Evolutionary conservation across 1,284 basidiomycete genomes (phyloP), one percentile per base, ranked within the genome.

Genomic region (Malassezia obtusa): DNA sequence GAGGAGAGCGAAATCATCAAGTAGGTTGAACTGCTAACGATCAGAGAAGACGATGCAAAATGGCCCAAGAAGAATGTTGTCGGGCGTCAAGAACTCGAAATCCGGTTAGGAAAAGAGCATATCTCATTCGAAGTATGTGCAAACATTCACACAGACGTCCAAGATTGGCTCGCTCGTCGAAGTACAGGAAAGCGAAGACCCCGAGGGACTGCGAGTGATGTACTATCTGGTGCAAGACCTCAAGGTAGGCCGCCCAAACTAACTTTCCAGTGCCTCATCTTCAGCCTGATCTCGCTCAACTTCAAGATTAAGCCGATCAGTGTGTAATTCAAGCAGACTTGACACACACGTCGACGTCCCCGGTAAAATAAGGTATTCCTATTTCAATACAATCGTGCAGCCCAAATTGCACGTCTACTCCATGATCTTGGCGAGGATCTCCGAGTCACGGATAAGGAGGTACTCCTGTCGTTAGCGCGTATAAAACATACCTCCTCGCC

Each of bases 51-150:
- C 75, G 92, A 98, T 76, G 81, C 84, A 0, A 86, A 89, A 67
- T 98, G 92, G 94, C 92, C 92, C 4, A 92, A 94, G 78, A 95
- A 92, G 80, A 94, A 95, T 75, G 87, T 94, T 40, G 89, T 94
- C 19, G 94, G 92, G 38, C 88, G 91, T 76, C 92, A 98, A 75
- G 94, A 98, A 76, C 81, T 98, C 43, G 92, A 98, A 76, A 87
- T 98, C 51, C 82, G 89, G 55, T 76, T 95, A 54, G 91, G 91
- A 40, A 90, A 85, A 70, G 89, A 95, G 65, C 92, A 96, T 74
- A 95, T 98, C 60, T 85, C 89, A 0, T 98, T 98, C 65, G 92
- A 98, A 80, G 91, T 91, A 51, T 50, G 83, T 78, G 4, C 24
- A 32, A 39, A 8, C n/a, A n/a, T n/a, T 61, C 7, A 40, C 26